Base-by-base conservation (phyloP, 345 rosid species). In the Toxicodendron radicans region DNA sequence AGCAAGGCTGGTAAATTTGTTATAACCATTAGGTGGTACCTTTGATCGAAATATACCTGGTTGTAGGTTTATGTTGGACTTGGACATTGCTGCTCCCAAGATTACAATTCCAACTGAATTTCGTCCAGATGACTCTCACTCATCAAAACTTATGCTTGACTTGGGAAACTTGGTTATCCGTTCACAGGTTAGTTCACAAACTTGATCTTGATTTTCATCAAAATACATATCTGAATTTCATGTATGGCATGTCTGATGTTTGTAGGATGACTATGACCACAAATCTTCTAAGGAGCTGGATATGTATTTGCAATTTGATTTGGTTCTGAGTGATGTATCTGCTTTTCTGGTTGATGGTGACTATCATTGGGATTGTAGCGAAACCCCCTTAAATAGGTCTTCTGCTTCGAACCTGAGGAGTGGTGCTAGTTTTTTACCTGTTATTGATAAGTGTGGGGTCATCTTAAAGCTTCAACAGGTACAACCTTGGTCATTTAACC, bases 51-150 rank as follows among this genome's bases (percentile, higher is more conserved):
- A 64, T 38, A 38, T 74, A 73, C 65, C 23, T 80, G 27, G 33
- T 83, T 58, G 61, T 82, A 95, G 99, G 91, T 95, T 95, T 83
- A 78, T 88, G 74, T 90, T 95, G 85, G 92, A 95, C 88, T 82
- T 95, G 89, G 98, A 91, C 83, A 91, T 95, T 79, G 98, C 99
- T 46, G 99, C 97, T 76, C 99, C 99, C 67, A 95, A 95, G 90
- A 90, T 95, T 73, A 95, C 93, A 57, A 95, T 95, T 83, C 99
- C 99, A 58, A 95, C 98, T 2, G 94, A 88, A 60, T 95, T 95
- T 86, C 73, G 76, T 76, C 97, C 96, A 18, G 90, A 95, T 79
- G 79, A 78, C 74, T 76, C 58, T 66, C 86, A 86, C 85, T 77
- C 97, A 70, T 89, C 99, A 73, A 91, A 93, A 82, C 97, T 95